Conservation (phyloP, 495 filamentous ascomycete genomes). For the Chaetomium cochliodes region DNA sequence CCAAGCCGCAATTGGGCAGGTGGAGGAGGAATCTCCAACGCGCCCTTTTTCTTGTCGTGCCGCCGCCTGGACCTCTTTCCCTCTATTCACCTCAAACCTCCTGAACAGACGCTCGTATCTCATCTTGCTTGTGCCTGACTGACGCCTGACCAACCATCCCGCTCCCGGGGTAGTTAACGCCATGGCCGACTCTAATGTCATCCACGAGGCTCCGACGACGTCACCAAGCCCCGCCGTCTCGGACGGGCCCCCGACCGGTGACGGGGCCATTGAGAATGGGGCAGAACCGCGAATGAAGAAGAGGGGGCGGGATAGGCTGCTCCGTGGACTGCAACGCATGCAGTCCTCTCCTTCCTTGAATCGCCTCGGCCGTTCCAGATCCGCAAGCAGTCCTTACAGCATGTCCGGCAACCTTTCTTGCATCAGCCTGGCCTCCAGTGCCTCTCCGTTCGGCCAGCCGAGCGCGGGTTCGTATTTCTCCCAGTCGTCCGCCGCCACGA, state of each 20-base stretch:
- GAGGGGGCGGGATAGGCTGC: conserved; percentile 69
- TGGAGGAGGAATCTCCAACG: conserved; percentile 6
- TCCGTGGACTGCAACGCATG: conserved; percentile 82
- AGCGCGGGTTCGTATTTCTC: conserved; percentile 58
- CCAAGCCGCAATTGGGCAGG: conserved; percentile 19
- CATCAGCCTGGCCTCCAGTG: conserved; percentile 68
- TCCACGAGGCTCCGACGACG: conserved; percentile 10
- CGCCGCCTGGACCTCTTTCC: neutral
- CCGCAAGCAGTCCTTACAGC: conserved; percentile 63
- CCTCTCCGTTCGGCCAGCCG: conserved; percentile 51
- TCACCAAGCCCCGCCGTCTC: conserved; percentile 18
- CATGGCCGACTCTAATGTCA: conserved; percentile 31
- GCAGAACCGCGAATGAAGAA: conserved; percentile 59
- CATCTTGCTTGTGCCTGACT: neutral
- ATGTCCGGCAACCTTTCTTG: conserved; percentile 66
- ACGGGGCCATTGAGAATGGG: conserved; percentile 12
- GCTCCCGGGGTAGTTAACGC: conserved; percentile 10
- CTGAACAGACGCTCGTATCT: neutral
- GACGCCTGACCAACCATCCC: neutral
- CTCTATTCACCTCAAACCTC: neutral
- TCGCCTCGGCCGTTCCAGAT: conserved; percentile 61
- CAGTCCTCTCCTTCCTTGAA: conserved; percentile 79
- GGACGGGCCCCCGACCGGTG: conserved; percentile 14
- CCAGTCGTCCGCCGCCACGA: conserved; percentile 54
- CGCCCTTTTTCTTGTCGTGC: neutral